Base-by-base conservation (phyloP, 805 yeast genomes). In the Monosporozyma yasuniensis region DNA sequence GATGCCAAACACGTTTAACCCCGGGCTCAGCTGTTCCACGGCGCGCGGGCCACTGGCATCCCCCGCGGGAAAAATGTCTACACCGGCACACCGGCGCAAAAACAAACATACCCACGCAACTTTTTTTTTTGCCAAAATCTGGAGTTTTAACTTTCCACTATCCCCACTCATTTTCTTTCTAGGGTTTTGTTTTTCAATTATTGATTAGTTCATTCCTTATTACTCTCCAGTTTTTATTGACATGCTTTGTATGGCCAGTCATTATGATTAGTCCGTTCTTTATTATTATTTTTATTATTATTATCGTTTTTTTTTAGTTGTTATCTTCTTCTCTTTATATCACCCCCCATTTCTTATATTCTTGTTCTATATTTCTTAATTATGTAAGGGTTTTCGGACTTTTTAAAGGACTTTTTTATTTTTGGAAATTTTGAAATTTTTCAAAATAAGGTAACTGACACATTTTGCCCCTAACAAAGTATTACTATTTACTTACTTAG, bases 21-120 rank as follows among this genome's bases (percentile, higher is more conserved):
- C 27, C 27, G 27, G 27, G 27, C 27, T 25, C 27, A n/a, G n/a
- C n/a, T n/a, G n/a, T n/a, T n/a, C n/a, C n/a, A n/a, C n/a, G 27
- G 4, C 27, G 27, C 27, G 27, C 27, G n/a, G n/a, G n/a, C n/a
- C n/a, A n/a, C n/a, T n/a, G n/a, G n/a, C n/a, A n/a, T n/a, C n/a
- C n/a, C n/a, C n/a, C n/a, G n/a, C n/a, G n/a, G n/a, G n/a, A n/a
- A n/a, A n/a, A n/a, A n/a, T n/a, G n/a, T n/a, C n/a, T n/a, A n/a
- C n/a, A n/a, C n/a, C n/a, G n/a, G n/a, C n/a, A n/a, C n/a, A n/a
- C n/a, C n/a, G n/a, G n/a, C n/a, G n/a, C n/a, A n/a, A n/a, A n/a
- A n/a, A n/a, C n/a, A n/a, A n/a, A n/a, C n/a, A n/a, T n/a, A 35
- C 39, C 39, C 39, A 35, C 39, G 39, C 39, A 35, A 35, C 39